Evolutionary conservation across 257 asterid genomes (phyloP).

Genomic region (Solanum clarkiae): DNA sequence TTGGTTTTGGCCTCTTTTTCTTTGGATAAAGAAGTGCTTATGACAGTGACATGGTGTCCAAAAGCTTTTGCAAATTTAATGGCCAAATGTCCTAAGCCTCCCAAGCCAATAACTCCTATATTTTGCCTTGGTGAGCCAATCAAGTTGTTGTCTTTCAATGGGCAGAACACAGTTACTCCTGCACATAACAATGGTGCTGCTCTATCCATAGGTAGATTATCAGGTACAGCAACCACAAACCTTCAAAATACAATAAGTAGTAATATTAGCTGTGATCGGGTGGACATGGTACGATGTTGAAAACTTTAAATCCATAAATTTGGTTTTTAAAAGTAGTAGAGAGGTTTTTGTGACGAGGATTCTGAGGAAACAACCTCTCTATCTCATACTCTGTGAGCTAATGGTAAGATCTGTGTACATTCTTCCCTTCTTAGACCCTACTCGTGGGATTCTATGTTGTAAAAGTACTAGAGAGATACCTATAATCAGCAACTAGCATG

Average conservation of each 20-base stretch:
- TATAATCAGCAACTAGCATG: conserved; percentile 50
- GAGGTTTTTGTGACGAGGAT: no score
- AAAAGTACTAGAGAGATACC: conserved; percentile 4
- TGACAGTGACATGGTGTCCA: conserved; percentile 65
- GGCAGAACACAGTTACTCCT: conserved; percentile 58
- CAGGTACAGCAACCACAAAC: conserved; percentile 63
- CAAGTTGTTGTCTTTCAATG: conserved; percentile 54
- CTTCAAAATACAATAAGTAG: conserved; percentile 9
- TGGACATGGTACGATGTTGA: background rate
- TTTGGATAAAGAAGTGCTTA: conserved; percentile 84
- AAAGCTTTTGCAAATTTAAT: conserved; percentile 75
- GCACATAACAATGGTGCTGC: conserved; percentile 88
- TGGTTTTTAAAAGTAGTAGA: no score
- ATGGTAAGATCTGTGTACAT: no score
- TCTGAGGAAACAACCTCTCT: no score
- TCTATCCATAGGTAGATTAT: conserved; percentile 63
- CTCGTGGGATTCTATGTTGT: no score
- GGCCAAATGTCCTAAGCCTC: conserved; percentile 78
- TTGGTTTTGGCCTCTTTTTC: conserved; percentile 55
- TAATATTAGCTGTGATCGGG: background rate
- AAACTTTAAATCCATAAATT: background rate
- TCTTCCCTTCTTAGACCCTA: no score
- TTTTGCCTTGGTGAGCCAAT: conserved; percentile 27
- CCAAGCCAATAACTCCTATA: conserved; percentile 61
- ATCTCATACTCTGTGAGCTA: no score